These are phyloP conservation scores for Nepenthes mirabilis DNA, from an alignment of 148 eudicot species.

Conservation along the genomic window DNA sequence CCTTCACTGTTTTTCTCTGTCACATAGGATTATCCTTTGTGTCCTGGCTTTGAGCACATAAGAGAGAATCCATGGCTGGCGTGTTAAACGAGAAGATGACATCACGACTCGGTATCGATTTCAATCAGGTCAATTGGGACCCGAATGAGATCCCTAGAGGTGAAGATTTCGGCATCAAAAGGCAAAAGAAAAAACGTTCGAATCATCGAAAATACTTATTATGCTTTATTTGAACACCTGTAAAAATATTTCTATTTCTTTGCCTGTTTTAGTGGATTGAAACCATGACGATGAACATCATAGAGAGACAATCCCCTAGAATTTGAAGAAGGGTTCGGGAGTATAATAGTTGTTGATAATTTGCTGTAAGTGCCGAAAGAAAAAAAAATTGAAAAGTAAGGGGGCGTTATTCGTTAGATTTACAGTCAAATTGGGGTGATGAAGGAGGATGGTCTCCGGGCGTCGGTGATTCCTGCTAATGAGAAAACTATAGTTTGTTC, in stretches of 20 bases:
- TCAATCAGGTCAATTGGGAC: too few species aligned
- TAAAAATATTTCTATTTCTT: too few species aligned
- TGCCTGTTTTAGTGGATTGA: too few species aligned
- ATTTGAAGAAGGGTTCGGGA: constrained; percentile 51
- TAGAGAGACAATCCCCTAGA: constrained; percentile 36
- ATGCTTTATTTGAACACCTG: too few species aligned
- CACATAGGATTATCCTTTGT: too few species aligned
- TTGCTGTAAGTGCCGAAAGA: constrained; percentile 56
- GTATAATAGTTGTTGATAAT: constrained; percentile 69
- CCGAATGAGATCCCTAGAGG: too few species aligned
- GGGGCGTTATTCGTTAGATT: constrained; percentile 63
- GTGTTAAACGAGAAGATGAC: not conserved
- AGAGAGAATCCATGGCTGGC: too few species aligned
- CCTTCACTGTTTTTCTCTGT: too few species aligned
- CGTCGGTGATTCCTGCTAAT: constrained; percentile 54
- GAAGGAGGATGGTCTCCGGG: constrained; percentile 72
- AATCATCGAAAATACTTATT: too few species aligned
- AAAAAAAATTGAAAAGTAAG: constrained; percentile 72
- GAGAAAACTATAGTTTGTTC: constrained; percentile 61
- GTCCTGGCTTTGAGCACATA: too few species aligned
- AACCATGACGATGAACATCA: constrained; percentile 52
- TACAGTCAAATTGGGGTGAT: constrained; percentile 65
- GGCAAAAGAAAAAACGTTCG: not conserved
- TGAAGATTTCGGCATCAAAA: constrained; percentile 12
- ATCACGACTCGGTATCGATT: too few species aligned